Evolutionary conservation across 495 filamentous ascomycete species (phyloP).

Genomic region (Penicillium samsonianum): DNA sequence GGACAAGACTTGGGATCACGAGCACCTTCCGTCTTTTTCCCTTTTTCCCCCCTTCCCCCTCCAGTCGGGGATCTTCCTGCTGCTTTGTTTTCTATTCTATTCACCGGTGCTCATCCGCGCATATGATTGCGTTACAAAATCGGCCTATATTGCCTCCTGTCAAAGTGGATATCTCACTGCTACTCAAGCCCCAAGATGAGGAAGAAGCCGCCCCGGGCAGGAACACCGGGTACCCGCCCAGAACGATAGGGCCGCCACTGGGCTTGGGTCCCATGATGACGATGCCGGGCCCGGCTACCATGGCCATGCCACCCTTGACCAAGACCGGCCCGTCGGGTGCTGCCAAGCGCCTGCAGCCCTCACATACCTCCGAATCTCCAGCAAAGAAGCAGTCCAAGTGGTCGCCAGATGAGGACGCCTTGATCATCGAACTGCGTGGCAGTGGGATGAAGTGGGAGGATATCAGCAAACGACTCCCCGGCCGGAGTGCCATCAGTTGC

Average conservation of each 20-base stretch:
- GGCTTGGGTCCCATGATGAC: slow-evolving; percentile 35
- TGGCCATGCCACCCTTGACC: slow-evolving; percentile 33
- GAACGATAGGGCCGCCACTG: slow-evolving; percentile 51
- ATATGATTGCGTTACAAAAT: slow-evolving; percentile 56
- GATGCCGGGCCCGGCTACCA: slow-evolving; percentile 31
- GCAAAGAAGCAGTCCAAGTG: slow-evolving; percentile 97
- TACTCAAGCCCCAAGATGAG: slow-evolving; percentile 78
- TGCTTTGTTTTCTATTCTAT: slow-evolving; percentile 6
- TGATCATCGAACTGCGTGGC: slow-evolving; percentile 86
- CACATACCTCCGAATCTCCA: slow-evolving; percentile 64
- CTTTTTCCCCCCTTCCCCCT: slow-evolving; percentile 3
- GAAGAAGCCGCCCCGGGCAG: slow-evolving; percentile 64
- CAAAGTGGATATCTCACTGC: slow-evolving; percentile 88
- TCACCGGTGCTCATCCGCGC: slow-evolving; percentile 36
- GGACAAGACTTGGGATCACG: slow-evolving; percentile 15
- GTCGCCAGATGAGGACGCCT: slow-evolving; percentile 84
- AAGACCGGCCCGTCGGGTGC: slow-evolving; percentile 38
- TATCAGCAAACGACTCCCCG: slow-evolving; percentile 85
- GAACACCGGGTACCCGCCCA: slow-evolving; percentile 50
- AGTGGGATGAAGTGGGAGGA: slow-evolving; percentile 98
- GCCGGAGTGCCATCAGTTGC: slow-evolving; percentile 89
- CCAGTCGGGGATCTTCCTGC: neutral
- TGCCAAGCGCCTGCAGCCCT: slow-evolving; percentile 53
- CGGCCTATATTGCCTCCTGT: slow-evolving; percentile 53
- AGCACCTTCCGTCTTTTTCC: slow-evolving; percentile 10